Evolutionary conservation across 768 basidiomycete species (phyloP), one percentile per base, ranked within the genome.

Genomic region (Suillus plorans): DNA sequence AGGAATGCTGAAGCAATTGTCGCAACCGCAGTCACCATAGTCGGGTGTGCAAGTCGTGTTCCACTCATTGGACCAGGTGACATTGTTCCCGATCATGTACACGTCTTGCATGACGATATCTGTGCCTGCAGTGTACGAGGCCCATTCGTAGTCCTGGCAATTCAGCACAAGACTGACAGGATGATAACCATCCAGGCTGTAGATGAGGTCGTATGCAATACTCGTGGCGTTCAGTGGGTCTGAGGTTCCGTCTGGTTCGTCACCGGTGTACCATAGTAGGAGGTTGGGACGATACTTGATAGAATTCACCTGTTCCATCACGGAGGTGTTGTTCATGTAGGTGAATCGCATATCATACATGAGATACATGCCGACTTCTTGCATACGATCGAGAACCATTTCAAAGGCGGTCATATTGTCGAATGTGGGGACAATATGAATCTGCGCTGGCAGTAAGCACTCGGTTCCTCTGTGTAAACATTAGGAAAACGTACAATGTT

Each of bases 311-410:
- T 94, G 85, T 63, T 85, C 82, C 2, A 81, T 85, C 34, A 93
- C 87, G 1, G 83, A 80, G 7, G 85, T 82, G 9, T 76, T 68
- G 73, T 93, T 87, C 82, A 81, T 85, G 77, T 92, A 93, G 5
- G 84, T 84, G 83, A 60, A 79, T 58, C 91, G 83, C 91, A 94
- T 92, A 72, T 93, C 90, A 67, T 94, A 94, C 86, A 93, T 92
- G 62, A 93, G 80, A 70, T 89, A 94, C 12, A 76, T n/a, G 0
- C 84, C 85, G 0, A 87, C 85, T 65, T 88, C 82, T 73, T 92
- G 86, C 88, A 92, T 91, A 50, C 82, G 78, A 69, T 91, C 87
- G 8, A 92, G 71, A 34, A 91, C 85, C 58, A 80, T 64, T 42
- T 85, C 81, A 0, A 92, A 76, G 0, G 80, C 81, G 0, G 87